A percentile compares a stretch with the other conserved stretches of the same genome.
These are phyloP conservation scores for Monosporascus sp. DNA, from an alignment of 2,329 filamentous ascomycete genomes.

Conservation along the genomic window DNA sequence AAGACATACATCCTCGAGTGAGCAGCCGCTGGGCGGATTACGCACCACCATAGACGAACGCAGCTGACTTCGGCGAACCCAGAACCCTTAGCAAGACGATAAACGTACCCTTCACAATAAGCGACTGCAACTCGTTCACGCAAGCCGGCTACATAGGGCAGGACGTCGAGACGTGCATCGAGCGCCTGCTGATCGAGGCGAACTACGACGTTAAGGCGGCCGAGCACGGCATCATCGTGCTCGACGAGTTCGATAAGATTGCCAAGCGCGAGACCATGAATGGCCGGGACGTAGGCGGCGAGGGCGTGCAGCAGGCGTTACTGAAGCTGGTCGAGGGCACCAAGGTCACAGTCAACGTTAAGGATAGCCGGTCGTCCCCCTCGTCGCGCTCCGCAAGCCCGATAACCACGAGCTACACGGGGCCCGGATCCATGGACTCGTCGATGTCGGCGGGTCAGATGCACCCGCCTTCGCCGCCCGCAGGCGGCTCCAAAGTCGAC, in stretches of 20 bases:
- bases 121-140: slow-evolving; percentile 92
- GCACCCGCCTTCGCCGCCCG: slow-evolving; percentile 31
- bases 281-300: slow-evolving; percentile 89
- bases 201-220: slow-evolving; percentile 82
- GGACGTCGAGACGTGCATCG: slow-evolving; percentile 93
- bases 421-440: slow-evolving; percentile 35
- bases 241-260: slow-evolving; percentile 98
- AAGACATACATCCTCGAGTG: slow-evolving; percentile 89
- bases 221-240: slow-evolving; percentile 87
- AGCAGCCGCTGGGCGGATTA: slow-evolving; percentile 14
- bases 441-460: slow-evolving; percentile 36
- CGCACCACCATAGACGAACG: background rate
- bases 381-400: slow-evolving; percentile 44
- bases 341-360: slow-evolving; percentile 86
- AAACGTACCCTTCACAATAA: slow-evolving; percentile 93
- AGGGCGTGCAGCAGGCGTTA: slow-evolving; percentile 93
- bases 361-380: slow-evolving; percentile 57
- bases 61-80: background rate
- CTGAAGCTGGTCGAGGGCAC: slow-evolving; percentile 96
- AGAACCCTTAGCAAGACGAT: slow-evolving; percentile 87
- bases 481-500: slow-evolving; percentile 41
- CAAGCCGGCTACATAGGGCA: slow-evolving; percentile 97
- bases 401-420: slow-evolving; percentile 48
- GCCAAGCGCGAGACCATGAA: slow-evolving; percentile 81
- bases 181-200: slow-evolving; percentile 80